Percentiles rank a stretch among this genome's conserved stretches.
These are phyloP conservation scores for Geotrichum macrosporum DNA, from an alignment of 1,139 yeast genomes.

Conservation along the genomic window DNA sequence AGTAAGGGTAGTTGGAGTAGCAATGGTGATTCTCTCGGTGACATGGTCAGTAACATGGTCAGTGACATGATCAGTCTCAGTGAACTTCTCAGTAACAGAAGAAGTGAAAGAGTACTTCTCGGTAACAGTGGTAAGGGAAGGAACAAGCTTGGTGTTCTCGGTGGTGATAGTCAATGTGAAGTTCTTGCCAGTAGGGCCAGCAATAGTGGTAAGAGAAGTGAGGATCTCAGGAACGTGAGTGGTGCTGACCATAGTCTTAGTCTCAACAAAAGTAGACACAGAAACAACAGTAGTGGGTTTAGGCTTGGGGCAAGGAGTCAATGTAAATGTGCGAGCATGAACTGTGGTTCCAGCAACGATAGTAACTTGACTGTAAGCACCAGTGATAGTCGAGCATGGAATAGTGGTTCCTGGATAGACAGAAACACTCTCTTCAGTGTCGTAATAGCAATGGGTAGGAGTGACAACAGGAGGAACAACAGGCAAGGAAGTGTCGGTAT, in stretches of 20 bases:
- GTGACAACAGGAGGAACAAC: constrained; percentile 12
- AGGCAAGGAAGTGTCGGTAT: constrained; percentile 13
- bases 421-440: constrained; percentile 10
- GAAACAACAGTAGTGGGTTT: constrained; percentile 5
- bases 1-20: constrained; percentile 14
- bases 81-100: not conserved
- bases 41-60: constrained; percentile 9
- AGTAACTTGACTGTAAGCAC: constrained; percentile 12
- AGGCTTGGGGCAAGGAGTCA: constrained; percentile 17
- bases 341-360: constrained; percentile 13
- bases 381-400: constrained; percentile 15
- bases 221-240: constrained; percentile 13
- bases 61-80: not conserved
- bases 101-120: not conserved
- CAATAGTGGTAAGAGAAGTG: constrained; percentile 10
- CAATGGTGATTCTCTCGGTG: constrained; percentile 7
- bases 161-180: constrained; percentile 10
- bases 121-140: constrained; percentile 9
- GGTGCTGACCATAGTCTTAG: constrained; percentile 4
- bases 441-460: constrained; percentile 14
- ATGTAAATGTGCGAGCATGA: constrained; percentile 9
- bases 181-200: constrained; percentile 12
- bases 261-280: constrained; percentile 6
- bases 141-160: constrained; percentile 8
- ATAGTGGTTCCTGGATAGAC: constrained; percentile 9